These are phyloP conservation scores for Saccharomycopsis sp. DNA, from an alignment of 805 yeast genomes.

Conservation along the genomic window DNA sequence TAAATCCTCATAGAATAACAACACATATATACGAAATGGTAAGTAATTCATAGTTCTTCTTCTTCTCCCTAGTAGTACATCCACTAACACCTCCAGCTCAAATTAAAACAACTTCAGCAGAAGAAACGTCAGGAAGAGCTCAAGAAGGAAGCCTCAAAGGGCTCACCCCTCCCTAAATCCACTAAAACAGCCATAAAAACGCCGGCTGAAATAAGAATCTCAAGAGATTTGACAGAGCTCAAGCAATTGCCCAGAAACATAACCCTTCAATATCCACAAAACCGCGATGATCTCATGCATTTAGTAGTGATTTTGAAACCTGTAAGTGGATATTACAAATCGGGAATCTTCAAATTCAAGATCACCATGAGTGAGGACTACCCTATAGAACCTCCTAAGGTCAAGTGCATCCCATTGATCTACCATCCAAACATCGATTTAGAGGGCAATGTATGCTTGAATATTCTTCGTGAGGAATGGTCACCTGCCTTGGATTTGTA, in stretches of 20 bases:
- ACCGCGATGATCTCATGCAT: conserved; percentile 50
- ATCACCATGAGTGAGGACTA: conserved; percentile 62
- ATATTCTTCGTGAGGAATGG: conserved; percentile 93
- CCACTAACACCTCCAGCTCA: conserved; percentile 1
- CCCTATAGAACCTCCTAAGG: conserved; percentile 92
- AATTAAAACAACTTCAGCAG: conserved; percentile 7
- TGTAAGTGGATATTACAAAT: conserved; percentile 61
- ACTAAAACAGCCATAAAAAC: conserved; percentile 27
- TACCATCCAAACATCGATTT: conserved; percentile 93
- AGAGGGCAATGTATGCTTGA: conserved; percentile 86
- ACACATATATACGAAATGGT: too few species aligned
- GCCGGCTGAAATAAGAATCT: conserved; percentile 70
- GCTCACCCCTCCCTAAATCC: conserved; percentile 3
- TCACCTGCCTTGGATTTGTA: conserved; percentile 83
- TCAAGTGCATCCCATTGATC: conserved; percentile 60
- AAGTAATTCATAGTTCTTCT: too few species aligned
- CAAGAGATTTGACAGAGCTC: conserved; percentile 68
- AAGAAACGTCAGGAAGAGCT: conserved; percentile 11
- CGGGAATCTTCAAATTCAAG: conserved; percentile 67
- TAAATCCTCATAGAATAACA: too few species aligned
- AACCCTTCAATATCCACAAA: conserved; percentile 40
- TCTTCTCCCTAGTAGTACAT: too few species aligned
- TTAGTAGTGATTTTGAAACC: conserved; percentile 57
- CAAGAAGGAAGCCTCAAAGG: background rate
- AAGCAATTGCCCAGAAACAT: conserved; percentile 48